These are phyloP conservation scores for Stachybotrys elegans DNA, from an alignment of 2,329 filamentous ascomycete species.

Conservation along the genomic window DNA sequence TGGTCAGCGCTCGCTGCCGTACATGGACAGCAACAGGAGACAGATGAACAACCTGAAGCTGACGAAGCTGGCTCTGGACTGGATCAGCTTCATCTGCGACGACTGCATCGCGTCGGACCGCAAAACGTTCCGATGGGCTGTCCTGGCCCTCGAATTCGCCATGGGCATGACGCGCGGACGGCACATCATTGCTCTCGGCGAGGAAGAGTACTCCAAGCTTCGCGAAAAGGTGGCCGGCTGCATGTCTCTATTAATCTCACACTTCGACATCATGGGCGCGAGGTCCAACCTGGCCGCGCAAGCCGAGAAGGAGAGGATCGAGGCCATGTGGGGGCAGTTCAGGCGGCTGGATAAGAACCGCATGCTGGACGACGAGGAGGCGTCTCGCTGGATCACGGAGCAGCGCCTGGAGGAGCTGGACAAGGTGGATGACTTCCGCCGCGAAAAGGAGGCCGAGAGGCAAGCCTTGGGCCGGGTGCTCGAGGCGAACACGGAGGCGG, in stretches of 20 bases:
- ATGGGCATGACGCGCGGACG: constrained; percentile 96
- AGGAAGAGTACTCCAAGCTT: constrained; percentile 79
- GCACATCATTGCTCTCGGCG: constrained; percentile 85
- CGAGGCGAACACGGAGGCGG: constrained; percentile 92
- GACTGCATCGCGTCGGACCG: constrained; percentile 92
- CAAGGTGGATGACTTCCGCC: constrained; percentile 72
- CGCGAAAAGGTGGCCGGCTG: constrained; percentile 89
- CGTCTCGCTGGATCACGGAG: constrained; percentile 65
- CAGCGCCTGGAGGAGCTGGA: constrained; percentile 69
- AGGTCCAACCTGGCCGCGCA: constrained; percentile 89
- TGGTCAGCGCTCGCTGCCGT: constrained; percentile 86
- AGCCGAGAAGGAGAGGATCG: constrained; percentile 83
- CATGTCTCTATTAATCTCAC: constrained; percentile 94
- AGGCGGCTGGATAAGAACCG: constrained; percentile 73
- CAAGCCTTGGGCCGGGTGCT: constrained; percentile 86
- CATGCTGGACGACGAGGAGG: constrained; percentile 77
- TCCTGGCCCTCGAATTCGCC: constrained; percentile 89
- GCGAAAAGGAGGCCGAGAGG: constrained; percentile 75
- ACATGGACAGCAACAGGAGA: constrained; percentile 91
- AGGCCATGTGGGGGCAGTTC: constrained; percentile 72
- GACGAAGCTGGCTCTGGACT: constrained; percentile 88
- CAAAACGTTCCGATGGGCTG: constrained; percentile 96
- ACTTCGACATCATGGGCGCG: constrained; percentile 99
- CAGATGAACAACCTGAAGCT: constrained; percentile 97
- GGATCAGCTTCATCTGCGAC: constrained; percentile 97